Evolutionary conservation across 768 basidiomycete species (phyloP).

Genomic region (Gymnopilus junonius): DNA sequence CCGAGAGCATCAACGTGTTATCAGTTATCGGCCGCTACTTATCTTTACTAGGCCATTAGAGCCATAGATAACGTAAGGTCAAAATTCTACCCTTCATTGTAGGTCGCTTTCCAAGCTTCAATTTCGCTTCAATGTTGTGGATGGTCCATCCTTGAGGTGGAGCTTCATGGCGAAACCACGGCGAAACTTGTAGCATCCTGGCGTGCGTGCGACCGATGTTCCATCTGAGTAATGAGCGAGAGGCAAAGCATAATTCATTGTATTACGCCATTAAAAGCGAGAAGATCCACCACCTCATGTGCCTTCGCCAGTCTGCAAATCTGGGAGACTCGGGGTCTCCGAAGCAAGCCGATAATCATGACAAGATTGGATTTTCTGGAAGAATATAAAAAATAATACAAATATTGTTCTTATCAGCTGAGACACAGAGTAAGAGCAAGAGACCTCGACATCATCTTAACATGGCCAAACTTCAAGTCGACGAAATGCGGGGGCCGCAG

Average conservation of each 20-base stretch:
- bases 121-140: background rate
- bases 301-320: background rate
- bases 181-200: background rate
- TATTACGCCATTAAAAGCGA: background rate
- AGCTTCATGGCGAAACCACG: background rate
- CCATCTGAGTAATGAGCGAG: background rate
- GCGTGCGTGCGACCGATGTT: background rate
- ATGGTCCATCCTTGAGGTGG: background rate
- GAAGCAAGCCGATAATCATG: background rate
- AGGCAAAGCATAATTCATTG: background rate
- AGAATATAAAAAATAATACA: too few relatives aligned
- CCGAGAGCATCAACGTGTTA: background rate
- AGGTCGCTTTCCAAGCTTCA: too few relatives aligned
- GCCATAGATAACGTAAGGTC: background rate
- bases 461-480: too few relatives aligned
- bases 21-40: background rate
- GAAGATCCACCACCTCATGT: background rate
- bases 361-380: background rate
- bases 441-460: too few relatives aligned
- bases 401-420: too few relatives aligned
- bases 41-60: background rate
- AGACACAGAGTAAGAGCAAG: too few relatives aligned
- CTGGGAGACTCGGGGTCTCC: background rate
- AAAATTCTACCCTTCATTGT: background rate
- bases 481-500: too few relatives aligned